phyloP scores from a whole-genome alignment of 352 stramenopile genomes.

The Ochromonadaceae sp. region DNA sequence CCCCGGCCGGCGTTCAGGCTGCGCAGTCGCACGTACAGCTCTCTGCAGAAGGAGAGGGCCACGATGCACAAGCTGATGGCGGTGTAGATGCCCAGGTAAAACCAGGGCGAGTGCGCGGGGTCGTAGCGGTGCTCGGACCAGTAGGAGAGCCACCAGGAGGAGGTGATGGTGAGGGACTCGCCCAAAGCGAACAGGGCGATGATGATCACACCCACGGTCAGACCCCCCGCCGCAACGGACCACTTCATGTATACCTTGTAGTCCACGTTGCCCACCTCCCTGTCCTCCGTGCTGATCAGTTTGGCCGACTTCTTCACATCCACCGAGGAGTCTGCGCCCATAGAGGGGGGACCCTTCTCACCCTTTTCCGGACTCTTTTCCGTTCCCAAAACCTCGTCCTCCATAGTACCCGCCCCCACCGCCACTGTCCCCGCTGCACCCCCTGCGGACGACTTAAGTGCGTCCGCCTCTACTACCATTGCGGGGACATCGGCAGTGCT shows the following conservation, averaged over 20 bases:
- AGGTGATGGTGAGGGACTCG: constrained; percentile 44
- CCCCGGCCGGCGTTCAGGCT: not conserved
- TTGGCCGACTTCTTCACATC: constrained; percentile 19
- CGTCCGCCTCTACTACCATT: too few relatives aligned
- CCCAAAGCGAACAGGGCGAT: constrained; percentile 52
- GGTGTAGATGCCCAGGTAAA: not conserved
- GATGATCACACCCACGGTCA: constrained; percentile 33
- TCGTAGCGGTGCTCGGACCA: not conserved
- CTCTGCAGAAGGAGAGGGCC: constrained; percentile 36
- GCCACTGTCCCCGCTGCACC: too few relatives aligned
- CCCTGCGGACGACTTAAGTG: too few relatives aligned
- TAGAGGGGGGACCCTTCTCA: too few relatives aligned
- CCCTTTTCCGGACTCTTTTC: too few relatives aligned
- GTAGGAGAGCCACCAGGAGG: not conserved
- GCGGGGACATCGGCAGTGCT: too few relatives aligned
- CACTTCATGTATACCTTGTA: constrained; percentile 41
- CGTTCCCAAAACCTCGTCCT: too few relatives aligned
- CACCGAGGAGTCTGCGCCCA: too few relatives aligned
- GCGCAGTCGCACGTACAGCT: constrained; percentile 20
- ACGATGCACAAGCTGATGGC: constrained; percentile 21
- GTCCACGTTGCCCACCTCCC: constrained; percentile 38
- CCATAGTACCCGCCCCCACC: too few relatives aligned
- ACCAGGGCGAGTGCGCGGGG: not conserved
- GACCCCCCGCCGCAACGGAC: constrained; percentile 39
- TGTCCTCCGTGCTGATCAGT: constrained; percentile 30